Conservation (phyloP, 495 filamentous ascomycete genomes). For the Penicillium herquei region DNA sequence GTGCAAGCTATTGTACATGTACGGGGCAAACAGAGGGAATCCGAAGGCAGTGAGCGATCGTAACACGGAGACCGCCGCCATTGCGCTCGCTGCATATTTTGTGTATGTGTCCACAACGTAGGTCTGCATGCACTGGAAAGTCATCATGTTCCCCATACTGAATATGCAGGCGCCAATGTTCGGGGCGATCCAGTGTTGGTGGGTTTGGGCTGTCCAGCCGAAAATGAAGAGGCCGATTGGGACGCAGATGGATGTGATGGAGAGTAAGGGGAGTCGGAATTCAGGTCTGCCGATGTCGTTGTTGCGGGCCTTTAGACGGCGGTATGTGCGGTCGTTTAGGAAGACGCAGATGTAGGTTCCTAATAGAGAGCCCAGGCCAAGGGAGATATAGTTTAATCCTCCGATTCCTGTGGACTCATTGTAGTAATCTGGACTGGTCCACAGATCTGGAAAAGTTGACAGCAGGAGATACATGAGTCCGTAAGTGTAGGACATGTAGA, state of each 20-base stretch:
- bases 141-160: conserved; percentile 5
- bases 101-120: no score
- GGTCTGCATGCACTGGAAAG: background rate
- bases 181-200: conserved; percentile 68
- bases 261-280: conserved; percentile 65
- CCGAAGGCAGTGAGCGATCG: no score
- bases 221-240: conserved; percentile 70
- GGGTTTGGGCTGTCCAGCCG: conserved; percentile 65
- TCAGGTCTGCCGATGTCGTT: conserved; percentile 59
- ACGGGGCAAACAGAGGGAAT: no score
- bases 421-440: conserved; percentile 53
- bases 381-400: conserved; percentile 69
- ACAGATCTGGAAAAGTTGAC: conserved; percentile 65
- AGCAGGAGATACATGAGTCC: conserved; percentile 73
- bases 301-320: conserved; percentile 56
- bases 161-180: conserved; percentile 67
- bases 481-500: conserved; percentile 69
- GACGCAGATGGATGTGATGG: conserved; percentile 54
- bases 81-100: no score
- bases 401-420: conserved; percentile 58
- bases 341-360: conserved; percentile 63
- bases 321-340: conserved; percentile 66
- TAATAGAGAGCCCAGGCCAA: conserved; percentile 66
- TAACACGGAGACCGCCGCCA: no score
- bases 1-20: no score